A percentile compares a stretch with the other conserved stretches of the same genome.
Evolutionary conservation across 2,329 filamentous ascomycete genomes (phyloP).

Genomic region (Septoria petroselini): DNA sequence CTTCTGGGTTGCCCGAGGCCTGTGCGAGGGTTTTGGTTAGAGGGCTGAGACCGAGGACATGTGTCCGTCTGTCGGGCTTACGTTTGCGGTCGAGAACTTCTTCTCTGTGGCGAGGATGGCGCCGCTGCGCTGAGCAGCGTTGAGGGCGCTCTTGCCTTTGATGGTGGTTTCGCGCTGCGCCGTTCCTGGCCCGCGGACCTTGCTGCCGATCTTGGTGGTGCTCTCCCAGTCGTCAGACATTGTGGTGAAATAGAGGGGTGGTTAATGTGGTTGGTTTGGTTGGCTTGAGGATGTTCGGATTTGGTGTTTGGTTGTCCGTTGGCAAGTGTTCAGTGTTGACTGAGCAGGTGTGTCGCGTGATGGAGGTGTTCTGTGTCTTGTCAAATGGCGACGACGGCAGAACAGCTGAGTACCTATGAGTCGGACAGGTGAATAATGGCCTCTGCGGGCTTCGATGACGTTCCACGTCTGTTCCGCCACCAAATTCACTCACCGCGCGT

Average conservation of each 20-base stretch:
- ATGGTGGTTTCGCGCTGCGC: slow-evolving; percentile 79
- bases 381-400: too few relatives aligned
- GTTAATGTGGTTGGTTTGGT: not conserved
- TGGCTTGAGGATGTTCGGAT: not conserved
- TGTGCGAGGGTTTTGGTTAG: slow-evolving; percentile 19
- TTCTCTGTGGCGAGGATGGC: slow-evolving; percentile 81
- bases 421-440: too few relatives aligned
- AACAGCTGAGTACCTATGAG: too few relatives aligned
- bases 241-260: slow-evolving; percentile 18
- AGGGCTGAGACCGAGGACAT: slow-evolving; percentile 28
- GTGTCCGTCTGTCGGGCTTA: slow-evolving; percentile 49
- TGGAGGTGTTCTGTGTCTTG: too few relatives aligned
- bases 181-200: slow-evolving; percentile 65
- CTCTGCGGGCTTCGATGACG: too few relatives aligned
- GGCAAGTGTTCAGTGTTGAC: too few relatives aligned
- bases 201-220: slow-evolving; percentile 91
- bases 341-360: too few relatives aligned
- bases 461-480: too few relatives aligned
- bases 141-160: slow-evolving; percentile 77
- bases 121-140: slow-evolving; percentile 82
- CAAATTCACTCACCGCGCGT: too few relatives aligned
- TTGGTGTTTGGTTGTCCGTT: too few relatives aligned
- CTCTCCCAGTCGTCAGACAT: slow-evolving; percentile 72
- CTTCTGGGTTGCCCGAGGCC: slow-evolving; percentile 56
- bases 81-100: slow-evolving; percentile 79